Evolutionary conservation across 352 stramenopile species (phyloP).

Genomic region (Globisporangium okanoganense): DNA sequence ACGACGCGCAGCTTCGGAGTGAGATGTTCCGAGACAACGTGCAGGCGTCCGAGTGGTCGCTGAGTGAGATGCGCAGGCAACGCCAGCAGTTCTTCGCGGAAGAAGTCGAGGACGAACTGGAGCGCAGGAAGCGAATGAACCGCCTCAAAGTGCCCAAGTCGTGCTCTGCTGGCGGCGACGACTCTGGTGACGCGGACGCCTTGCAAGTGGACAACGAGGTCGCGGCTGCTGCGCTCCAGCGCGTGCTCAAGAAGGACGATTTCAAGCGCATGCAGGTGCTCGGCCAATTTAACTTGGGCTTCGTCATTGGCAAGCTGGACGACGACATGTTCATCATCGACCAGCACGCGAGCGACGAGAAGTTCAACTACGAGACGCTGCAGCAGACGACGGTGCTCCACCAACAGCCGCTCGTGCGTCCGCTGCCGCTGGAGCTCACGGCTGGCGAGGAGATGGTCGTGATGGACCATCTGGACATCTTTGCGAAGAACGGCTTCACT

Average conservation of each 20-base stretch:
- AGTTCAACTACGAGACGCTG: constrained; percentile 73
- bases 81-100: constrained; percentile 39
- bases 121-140: constrained; percentile 16
- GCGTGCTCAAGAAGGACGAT: constrained; percentile 88
- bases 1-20: background rate
- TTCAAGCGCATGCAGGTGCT: constrained; percentile 92
- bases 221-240: constrained; percentile 48
- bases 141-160: constrained; percentile 32
- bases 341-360: constrained; percentile 98
- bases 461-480: constrained; percentile 91
- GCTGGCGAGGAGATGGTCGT: constrained; percentile 93
- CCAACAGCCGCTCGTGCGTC: constrained; percentile 93
- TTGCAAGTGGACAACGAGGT: constrained; percentile 34
- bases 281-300: constrained; percentile 98
- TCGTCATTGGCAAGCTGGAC: constrained; percentile 91
- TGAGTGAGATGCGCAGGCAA: constrained; percentile 34
- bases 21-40: background rate
- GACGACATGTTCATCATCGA: constrained; percentile 98
- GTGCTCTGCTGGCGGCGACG: constrained; percentile 26
- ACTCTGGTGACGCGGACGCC: constrained; percentile 4
- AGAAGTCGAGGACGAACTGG: constrained; percentile 33
- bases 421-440: constrained; percentile 90
- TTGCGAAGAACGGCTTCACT: constrained; percentile 95
- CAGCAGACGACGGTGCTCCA: constrained; percentile 90
- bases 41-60: constrained; percentile 27